Conservation (phyloP, 2,329 filamentous ascomycete genomes). For the Zymoseptoria pseudotritici region DNA sequence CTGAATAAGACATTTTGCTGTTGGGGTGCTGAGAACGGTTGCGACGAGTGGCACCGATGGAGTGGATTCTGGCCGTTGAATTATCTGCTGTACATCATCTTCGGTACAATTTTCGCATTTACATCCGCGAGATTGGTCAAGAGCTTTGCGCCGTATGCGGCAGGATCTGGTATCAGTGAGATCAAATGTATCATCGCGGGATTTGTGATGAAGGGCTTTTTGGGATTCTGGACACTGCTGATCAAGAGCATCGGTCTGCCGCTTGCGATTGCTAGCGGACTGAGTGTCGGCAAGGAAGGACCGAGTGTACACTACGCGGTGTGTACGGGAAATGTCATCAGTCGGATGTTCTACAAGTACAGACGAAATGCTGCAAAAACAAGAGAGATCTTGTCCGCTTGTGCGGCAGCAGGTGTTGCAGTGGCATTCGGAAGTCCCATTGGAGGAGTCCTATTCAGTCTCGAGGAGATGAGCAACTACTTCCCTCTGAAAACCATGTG, state of each 20-base stretch:
- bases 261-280: slow-evolving; percentile 82
- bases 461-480: slow-evolving; percentile 96
- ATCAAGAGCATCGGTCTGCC: slow-evolving; percentile 93
- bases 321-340: slow-evolving; percentile 94
- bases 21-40: slow-evolving; percentile 89
- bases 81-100: slow-evolving; percentile 80
- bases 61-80: slow-evolving; percentile 69
- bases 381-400: slow-evolving; percentile 87
- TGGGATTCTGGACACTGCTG: slow-evolving; percentile 80
- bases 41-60: slow-evolving; percentile 84
- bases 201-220: slow-evolving; percentile 98
- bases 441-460: slow-evolving; percentile 88
- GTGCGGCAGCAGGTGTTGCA: slow-evolving; percentile 87
- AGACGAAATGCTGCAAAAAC: slow-evolving; percentile 87
- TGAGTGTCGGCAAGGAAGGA: slow-evolving; percentile 94
- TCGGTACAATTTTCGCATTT: slow-evolving; percentile 69
- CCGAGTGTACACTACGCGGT: slow-evolving; percentile 99
- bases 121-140: slow-evolving; percentile 79
- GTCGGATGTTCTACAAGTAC: slow-evolving; percentile 86
- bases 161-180: slow-evolving; percentile 93
- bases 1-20: slow-evolving; percentile 97
- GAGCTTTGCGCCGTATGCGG: slow-evolving; percentile 88
- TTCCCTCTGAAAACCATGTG: slow-evolving; percentile 97
- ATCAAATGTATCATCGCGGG: slow-evolving; percentile 99
- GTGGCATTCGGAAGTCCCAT: slow-evolving; percentile 98